Evolutionary conservation across 1,284 basidiomycete species (phyloP), one percentile per base, ranked within the genome.

Genomic region (Vanrija pseudolonga): DNA sequence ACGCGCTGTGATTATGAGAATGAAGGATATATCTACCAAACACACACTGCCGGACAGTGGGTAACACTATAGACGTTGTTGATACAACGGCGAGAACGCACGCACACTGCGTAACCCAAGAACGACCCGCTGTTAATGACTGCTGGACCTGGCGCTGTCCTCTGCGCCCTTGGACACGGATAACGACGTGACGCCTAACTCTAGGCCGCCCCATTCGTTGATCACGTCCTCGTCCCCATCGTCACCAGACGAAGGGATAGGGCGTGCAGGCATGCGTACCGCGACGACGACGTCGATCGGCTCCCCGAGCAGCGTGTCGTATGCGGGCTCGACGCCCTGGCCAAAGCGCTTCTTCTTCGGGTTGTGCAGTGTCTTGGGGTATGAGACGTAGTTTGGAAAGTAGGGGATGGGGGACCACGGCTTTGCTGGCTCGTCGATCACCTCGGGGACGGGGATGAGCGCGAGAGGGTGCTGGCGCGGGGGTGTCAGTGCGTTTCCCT

Each of bases 381-480:
- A 75, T 1, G 71, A 69, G 36, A 73, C 65, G 42, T 71, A 69
- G 55, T 68, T 68, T 8, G 73, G 73, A 57, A 75, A 75, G 43
- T 55, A 72, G 3, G 65, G 63, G 12, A 75, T 44, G 3, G 28
- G 20, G 12, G 51, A 54, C 17, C 53, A 28, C 4, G 60, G 68
- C 24, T 73, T 62, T 12, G 67, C 64, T 18, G 57, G 55, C 63
- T 68, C 51, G 43, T 38, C 18, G 18, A 53, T 40, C 2, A 44
- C 17, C 18, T 45, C 37, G 1, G 56, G 52, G 0, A 36, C 24
- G 19, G 55, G 54, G 40, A 57, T 48, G 40, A 57, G 38, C 19
- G 53, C 52, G 39, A 57, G 39, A 23, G 57, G 57, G 15, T 24
- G 42, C 58, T 60, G 58, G 20, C 11, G 45, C 40, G 14, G 45